Evolutionary conservation across 2,329 filamentous ascomycete genomes (phyloP).

Genomic region (Stachybotrys chartarum): DNA sequence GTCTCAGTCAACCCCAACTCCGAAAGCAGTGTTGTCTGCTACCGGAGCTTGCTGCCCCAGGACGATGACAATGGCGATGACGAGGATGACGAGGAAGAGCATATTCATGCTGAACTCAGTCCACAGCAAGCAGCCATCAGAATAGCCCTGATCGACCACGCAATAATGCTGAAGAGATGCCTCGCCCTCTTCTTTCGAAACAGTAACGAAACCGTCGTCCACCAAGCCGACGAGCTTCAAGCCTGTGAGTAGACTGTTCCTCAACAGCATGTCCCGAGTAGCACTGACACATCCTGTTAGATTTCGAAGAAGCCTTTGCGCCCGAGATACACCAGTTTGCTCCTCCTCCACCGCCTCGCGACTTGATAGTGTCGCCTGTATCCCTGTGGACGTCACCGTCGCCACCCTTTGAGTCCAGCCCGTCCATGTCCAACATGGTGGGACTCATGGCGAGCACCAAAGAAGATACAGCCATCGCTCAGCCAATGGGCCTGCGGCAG

Average conservation of each 20-base stretch:
- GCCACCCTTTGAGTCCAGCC: constrained; percentile 31
- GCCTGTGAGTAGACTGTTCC: constrained; percentile 46
- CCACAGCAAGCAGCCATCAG: constrained; percentile 72
- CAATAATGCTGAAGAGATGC: constrained; percentile 78
- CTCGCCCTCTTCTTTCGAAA: constrained; percentile 61
- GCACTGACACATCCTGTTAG: constrained; percentile 28
- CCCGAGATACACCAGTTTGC: constrained; percentile 59
- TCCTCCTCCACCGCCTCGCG: constrained; percentile 36
- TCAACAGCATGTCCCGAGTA: not conserved
- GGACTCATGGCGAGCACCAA: constrained; percentile 25
- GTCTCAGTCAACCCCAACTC: constrained; percentile 69
- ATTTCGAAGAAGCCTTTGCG: constrained; percentile 56
- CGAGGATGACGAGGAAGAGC: constrained; percentile 27
- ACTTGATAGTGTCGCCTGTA: constrained; percentile 33
- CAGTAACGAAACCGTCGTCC: constrained; percentile 50
- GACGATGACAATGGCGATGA: constrained; percentile 26
- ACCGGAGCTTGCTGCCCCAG: constrained; percentile 65
- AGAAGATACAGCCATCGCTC: constrained; percentile 44
- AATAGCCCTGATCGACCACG: constrained; percentile 82
- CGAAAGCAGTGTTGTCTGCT: constrained; percentile 70
- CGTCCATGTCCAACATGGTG: constrained; percentile 23
- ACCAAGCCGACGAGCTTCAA: constrained; percentile 52
- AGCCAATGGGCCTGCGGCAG: constrained; percentile 43
- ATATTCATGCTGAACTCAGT: constrained; percentile 41
- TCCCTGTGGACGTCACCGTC: constrained; percentile 43